Percentiles rank a stretch among this genome's conserved stretches.
Conservation (phyloP, 345 rosid species). For the Arabidopsis suecica region DNA sequence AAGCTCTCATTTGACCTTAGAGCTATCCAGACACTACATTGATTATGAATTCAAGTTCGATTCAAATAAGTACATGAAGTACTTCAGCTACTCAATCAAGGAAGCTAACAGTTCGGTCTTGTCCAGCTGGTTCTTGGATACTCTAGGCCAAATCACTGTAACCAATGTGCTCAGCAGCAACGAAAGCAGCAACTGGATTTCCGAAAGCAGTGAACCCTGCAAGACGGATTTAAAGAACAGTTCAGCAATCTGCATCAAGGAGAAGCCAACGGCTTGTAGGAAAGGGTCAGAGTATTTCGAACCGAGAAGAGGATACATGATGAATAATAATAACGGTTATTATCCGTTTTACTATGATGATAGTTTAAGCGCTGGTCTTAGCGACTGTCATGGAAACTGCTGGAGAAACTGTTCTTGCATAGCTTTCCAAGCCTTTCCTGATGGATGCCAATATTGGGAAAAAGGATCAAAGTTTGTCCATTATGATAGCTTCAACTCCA, state of each 20-base stretch:
- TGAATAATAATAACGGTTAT: not conserved
- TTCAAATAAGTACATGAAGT: constrained; percentile 48
- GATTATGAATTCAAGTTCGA: constrained; percentile 52
- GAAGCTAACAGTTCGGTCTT: constrained; percentile 41
- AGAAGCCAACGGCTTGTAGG: constrained; percentile 57
- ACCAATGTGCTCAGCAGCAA: constrained; percentile 37
- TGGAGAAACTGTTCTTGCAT: constrained; percentile 67
- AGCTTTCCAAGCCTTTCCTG: constrained; percentile 44
- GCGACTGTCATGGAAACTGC: constrained; percentile 66
- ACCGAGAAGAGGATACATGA: constrained; percentile 55
- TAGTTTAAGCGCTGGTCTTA: constrained; percentile 46
- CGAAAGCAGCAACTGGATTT: constrained; percentile 33
- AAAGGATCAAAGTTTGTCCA: constrained; percentile 46
- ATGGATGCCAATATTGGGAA: constrained; percentile 58
- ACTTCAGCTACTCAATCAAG: constrained; percentile 55
- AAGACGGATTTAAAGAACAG: constrained; percentile 45
- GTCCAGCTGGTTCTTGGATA: constrained; percentile 58
- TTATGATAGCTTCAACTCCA: constrained; percentile 37
- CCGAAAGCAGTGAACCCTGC: constrained; percentile 47
- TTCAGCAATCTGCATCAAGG: constrained; percentile 53
- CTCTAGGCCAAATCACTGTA: constrained; percentile 54
- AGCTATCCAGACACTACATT: constrained; percentile 41
- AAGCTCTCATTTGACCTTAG: constrained; percentile 48
- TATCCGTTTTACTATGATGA: constrained; percentile 6
- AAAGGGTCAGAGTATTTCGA: constrained; percentile 51